These are phyloP conservation scores for Gloeopeniophorella convolvens DNA, from an alignment of 768 basidiomycete genomes.

Conservation along the genomic window DNA sequence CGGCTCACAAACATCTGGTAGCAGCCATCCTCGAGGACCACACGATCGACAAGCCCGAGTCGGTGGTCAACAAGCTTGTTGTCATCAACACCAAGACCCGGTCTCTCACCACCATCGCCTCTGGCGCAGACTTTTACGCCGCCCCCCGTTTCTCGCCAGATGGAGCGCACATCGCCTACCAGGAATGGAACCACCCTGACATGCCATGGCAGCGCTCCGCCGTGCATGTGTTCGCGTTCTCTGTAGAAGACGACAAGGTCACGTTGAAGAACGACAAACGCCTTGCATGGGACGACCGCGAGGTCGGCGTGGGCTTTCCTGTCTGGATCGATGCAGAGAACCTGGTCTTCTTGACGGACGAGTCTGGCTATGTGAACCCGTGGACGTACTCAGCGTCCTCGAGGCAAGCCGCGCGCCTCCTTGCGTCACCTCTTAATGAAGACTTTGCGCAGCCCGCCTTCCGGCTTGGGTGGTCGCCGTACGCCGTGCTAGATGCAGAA, in stretches of 20 bases:
- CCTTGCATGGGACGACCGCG: conserved; percentile 2
- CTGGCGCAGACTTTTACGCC: conserved; percentile 70
- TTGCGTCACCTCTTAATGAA: neutral
- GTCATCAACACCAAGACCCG: conserved; percentile 45
- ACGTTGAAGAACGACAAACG: neutral
- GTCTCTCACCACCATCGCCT: conserved; percentile 38
- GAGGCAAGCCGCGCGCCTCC: neutral
- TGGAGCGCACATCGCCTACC: conserved; percentile 52
- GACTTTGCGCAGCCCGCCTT: conserved; percentile 9
- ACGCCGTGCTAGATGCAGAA: neutral
- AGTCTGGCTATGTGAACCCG: conserved; percentile 12
- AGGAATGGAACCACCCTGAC: conserved; percentile 62
- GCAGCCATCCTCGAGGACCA: conserved; percentile 69
- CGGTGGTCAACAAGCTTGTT: conserved; percentile 51
- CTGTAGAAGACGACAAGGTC: conserved; percentile 20
- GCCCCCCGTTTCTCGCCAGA: conserved; percentile 53
- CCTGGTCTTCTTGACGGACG: conserved; percentile 6
- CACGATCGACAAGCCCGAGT: conserved; percentile 42
- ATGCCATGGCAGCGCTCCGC: conserved; percentile 68
- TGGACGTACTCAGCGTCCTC: neutral
- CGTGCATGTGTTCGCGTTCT: conserved; percentile 47
- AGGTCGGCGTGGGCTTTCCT: conserved; percentile 5
- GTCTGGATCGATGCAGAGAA: conserved; percentile 4
- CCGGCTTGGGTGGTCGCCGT: conserved; percentile 1
- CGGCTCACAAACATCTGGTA: conserved; percentile 44